These are phyloP conservation scores for Flaveria floridana DNA, from an alignment of 140 eudicot genomes.

Conservation along the genomic window DNA sequence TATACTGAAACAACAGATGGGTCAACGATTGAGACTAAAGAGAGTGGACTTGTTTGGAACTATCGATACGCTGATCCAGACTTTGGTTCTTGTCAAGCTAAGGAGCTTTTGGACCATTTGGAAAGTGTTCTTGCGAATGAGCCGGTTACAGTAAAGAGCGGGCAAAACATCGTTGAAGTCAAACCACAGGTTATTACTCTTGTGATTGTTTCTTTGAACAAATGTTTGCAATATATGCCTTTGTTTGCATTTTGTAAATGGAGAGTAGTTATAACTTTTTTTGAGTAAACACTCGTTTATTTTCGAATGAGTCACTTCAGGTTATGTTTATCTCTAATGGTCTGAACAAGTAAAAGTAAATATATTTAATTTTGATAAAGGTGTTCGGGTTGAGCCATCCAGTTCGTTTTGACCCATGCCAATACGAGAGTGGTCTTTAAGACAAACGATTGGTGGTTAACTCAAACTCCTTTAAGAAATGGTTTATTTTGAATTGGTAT, in stretches of 20 bases:
- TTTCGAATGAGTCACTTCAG: not conserved
- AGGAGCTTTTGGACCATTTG: slow-evolving; percentile 85
- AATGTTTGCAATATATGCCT: not conserved
- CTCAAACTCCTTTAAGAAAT: not conserved
- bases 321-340: not conserved
- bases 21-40: slow-evolving; percentile 71
- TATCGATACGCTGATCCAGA: slow-evolving; percentile 87
- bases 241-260: not conserved
- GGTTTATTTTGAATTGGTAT: not conserved
- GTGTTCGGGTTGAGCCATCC: not conserved
- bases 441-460: not conserved
- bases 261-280: not conserved
- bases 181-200: slow-evolving; percentile 68
- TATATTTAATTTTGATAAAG: not conserved
- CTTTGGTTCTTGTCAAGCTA: slow-evolving; percentile 89
- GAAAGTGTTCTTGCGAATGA: slow-evolving; percentile 92
- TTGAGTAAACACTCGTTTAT: not conserved
- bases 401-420: not conserved
- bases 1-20: slow-evolving; percentile 91
- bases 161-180: slow-evolving; percentile 77
- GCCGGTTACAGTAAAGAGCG: slow-evolving; percentile 91
- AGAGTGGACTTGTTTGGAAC: slow-evolving; percentile 87
- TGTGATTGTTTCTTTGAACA: not conserved
- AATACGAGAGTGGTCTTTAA: not conserved
- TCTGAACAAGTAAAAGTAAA: not conserved